Evolutionary conservation across 495 filamentous ascomycete species (phyloP), one percentile per base, ranked within the genome.

Genomic region (Xylaria venustula): DNA sequence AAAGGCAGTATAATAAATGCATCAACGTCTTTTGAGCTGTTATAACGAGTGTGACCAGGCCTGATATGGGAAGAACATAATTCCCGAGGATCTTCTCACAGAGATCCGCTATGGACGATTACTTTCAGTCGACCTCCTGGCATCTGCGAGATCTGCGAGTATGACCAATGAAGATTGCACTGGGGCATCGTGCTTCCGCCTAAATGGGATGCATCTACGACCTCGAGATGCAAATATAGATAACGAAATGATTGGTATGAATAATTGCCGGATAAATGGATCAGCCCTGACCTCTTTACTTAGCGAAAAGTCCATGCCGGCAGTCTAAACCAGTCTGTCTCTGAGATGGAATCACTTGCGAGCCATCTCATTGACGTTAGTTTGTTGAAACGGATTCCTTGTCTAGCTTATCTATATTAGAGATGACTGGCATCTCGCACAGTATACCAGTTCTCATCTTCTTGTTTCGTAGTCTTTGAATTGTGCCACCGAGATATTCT

Each of bases 181-280:
- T 44, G 4, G 12, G 19, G 40, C 40, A n/a, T 17, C 53, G 11
- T 15, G 40, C 40, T 25, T 25, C 42, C 60, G 60, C 60, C 60
- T 62, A 62, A 62, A 62, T 62, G 25, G 22, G 22, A 41, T 41
- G 34, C 50, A 46, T 54, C 42, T 15, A 41, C 17, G 22, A 48
- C 17, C 25, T 47, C 50, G 26, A 17, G 28, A 28, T 34, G 30
- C 11, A 20, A 15, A 15, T 23, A 14, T 15, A 25, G 17, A 32
- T 14, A 22, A 45, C 23, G 26, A 14, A 23, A 9, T 28, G 53
- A 62, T 62, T 62, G 60, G 53, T 37, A 62, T 23, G 34, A 42
- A 25, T 57, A 60, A 52, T 50, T 62, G 22, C 67, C 67, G 64
- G 67, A 44, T 69, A 69, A 60, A 69, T 64, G 46, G 20, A 41